phyloP scores from a whole-genome alignment of 129 eudicot species.

The Chrysanthemum makinoi region DNA sequence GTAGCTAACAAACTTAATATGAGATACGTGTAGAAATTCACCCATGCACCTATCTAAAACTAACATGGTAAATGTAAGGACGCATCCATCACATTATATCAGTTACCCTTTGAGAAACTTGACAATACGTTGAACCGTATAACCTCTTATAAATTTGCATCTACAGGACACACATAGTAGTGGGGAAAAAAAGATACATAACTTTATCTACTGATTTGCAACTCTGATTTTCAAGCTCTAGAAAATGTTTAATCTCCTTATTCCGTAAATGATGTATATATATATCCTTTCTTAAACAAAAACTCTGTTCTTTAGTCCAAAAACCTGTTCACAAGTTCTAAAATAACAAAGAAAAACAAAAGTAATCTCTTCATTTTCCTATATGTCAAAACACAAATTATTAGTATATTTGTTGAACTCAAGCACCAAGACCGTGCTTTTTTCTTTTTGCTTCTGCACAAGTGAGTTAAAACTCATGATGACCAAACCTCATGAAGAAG shows the following conservation, averaged over 20 bases:
- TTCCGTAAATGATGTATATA: slow-evolving; percentile 3
- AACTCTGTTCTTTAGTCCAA: slow-evolving; percentile 2
- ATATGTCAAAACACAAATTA: slow-evolving; percentile 17
- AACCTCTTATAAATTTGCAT: too few species aligned
- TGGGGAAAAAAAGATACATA: too few species aligned
- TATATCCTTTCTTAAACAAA: slow-evolving; percentile 19
- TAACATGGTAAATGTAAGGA: too few species aligned
- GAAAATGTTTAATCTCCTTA: neutral
- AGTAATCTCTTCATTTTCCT: slow-evolving; percentile 20
- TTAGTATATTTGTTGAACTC: slow-evolving; percentile 9
- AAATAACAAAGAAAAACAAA: neutral
- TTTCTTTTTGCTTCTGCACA: slow-evolving; percentile 1
- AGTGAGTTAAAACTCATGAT: slow-evolving; percentile 25
- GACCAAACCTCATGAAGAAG: slow-evolving; percentile 87
- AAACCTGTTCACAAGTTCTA: slow-evolving; percentile 27
- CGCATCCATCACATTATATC: too few species aligned
- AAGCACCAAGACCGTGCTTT: neutral
- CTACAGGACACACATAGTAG: too few species aligned
- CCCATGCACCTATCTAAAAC: too few species aligned
- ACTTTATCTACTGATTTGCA: neutral
- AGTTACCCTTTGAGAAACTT: too few species aligned
- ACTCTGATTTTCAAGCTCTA: neutral
- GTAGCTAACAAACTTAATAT: too few species aligned
- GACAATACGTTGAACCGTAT: too few species aligned
- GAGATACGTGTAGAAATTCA: too few species aligned